These are phyloP conservation scores for Dendrobium catenatum DNA, from an alignment of 106 monocot species.

Conservation along the genomic window DNA sequence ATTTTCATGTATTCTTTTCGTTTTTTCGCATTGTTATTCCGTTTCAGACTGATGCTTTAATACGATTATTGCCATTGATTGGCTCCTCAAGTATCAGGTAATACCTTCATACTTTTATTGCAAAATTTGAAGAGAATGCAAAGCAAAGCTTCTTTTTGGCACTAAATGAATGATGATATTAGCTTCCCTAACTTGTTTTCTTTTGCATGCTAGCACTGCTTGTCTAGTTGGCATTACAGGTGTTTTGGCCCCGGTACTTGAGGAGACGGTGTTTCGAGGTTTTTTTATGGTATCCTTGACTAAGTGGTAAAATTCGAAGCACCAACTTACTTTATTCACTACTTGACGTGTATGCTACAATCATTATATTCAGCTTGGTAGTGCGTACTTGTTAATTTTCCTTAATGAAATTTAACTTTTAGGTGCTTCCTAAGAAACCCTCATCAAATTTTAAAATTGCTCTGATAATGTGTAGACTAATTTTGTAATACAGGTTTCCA, in stretches of 20 bases:
- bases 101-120: neutral
- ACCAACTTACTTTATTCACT: neutral
- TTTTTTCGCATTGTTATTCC: neutral
- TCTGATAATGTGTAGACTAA: neutral
- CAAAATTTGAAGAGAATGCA: neutral
- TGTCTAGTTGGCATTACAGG: conserved; percentile 76
- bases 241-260: conserved; percentile 83
- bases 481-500: conserved; percentile 49
- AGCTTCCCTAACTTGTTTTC: conserved; percentile 1
- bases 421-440: neutral
- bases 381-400: neutral
- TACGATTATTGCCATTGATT: conserved; percentile 74
- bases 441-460: neutral
- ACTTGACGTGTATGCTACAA: neutral
- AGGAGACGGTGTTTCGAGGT: conserved; percentile 92
- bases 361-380: neutral
- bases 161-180: conserved; percentile 8
- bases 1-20: neutral
- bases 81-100: conserved; percentile 85
- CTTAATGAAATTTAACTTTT: neutral
- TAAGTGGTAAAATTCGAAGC: conserved; percentile 54
- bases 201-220: conserved; percentile 49
- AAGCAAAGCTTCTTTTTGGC: neutral
- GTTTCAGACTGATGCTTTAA: conserved; percentile 73
- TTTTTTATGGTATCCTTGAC: conserved; percentile 88